Evolutionary conservation across 2,329 filamentous ascomycete species (phyloP).

Genomic region (Ceratocystis lukuohia): DNA sequence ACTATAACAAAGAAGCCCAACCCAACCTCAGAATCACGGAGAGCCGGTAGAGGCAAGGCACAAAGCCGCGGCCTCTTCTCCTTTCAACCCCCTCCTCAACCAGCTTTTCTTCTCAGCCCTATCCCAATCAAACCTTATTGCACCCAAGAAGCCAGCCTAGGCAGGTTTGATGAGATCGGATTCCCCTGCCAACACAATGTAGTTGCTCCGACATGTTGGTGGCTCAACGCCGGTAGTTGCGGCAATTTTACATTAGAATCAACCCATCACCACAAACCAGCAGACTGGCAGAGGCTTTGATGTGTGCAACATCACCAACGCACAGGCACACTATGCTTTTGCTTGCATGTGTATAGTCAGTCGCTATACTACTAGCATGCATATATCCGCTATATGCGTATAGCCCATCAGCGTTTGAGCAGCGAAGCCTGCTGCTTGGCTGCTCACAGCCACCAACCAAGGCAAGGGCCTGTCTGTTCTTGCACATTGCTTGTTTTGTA

Average conservation of each 20-base stretch:
- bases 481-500: neutral
- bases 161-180: neutral
- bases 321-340: neutral
- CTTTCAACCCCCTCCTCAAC: neutral
- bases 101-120: neutral
- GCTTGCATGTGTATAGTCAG: neutral
- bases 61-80: neutral
- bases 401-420: neutral
- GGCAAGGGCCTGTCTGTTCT: neutral
- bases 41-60: neutral
- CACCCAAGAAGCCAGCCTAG: neutral
- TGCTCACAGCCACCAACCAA: neutral
- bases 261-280: no score
- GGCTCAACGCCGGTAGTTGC: neutral
- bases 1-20: neutral
- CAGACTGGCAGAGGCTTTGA: no score
- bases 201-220: neutral
- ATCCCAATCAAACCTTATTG: slow-evolving; percentile 5
- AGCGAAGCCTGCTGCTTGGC: neutral
- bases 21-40: neutral
- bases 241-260: no score
- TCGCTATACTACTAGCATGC: neutral
- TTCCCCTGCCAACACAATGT: neutral
- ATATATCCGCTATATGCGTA: neutral
- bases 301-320: neutral